A percentile compares a stretch with the other conserved stretches of the same genome.
These are phyloP conservation scores for Magnusiomyces suaveolens DNA, from an alignment of 1,139 yeast genomes.

Conservation along the genomic window DNA sequence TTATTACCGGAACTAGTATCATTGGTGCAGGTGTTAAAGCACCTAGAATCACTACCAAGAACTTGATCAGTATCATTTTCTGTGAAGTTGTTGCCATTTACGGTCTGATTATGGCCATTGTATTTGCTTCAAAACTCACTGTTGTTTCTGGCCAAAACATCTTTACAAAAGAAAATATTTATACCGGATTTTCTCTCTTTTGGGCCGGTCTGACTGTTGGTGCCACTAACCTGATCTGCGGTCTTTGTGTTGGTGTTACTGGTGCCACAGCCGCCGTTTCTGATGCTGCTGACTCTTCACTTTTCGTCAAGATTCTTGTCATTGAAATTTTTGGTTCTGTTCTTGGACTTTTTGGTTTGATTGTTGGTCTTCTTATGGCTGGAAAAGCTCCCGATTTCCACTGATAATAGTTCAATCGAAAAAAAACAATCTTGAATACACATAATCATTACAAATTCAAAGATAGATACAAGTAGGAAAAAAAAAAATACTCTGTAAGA, in stretches of 20 bases:
- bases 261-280: slow-evolving; percentile 97
- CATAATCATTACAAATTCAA: too few relatives aligned
- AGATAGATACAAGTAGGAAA: too few relatives aligned
- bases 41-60: slow-evolving; percentile 94
- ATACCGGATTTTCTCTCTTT: slow-evolving; percentile 83
- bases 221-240: slow-evolving; percentile 84
- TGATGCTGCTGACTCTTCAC: slow-evolving; percentile 93
- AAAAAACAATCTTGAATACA: too few relatives aligned
- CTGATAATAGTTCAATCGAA: too few relatives aligned
- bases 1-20: slow-evolving; percentile 88
- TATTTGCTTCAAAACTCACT: slow-evolving; percentile 83
- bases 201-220: slow-evolving; percentile 99
- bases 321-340: slow-evolving; percentile 96
- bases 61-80: slow-evolving; percentile 90
- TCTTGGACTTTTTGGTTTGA: slow-evolving; percentile 77
- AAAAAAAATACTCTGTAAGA: too few relatives aligned
- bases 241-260: slow-evolving; percentile 93
- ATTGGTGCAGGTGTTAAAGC: slow-evolving; percentile 98
- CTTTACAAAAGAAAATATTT: slow-evolving; percentile 73
- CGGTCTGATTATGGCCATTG: slow-evolving; percentile 96
- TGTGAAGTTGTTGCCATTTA: slow-evolving; percentile 99
- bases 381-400: slow-evolving; percentile 81
- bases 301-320: slow-evolving; percentile 91
- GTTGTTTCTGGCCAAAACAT: slow-evolving; percentile 53
- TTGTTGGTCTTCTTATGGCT: slow-evolving; percentile 95